Base-by-base conservation (phyloP, 352 stramenopile species). In the Aphanomyces stellatus region DNA sequence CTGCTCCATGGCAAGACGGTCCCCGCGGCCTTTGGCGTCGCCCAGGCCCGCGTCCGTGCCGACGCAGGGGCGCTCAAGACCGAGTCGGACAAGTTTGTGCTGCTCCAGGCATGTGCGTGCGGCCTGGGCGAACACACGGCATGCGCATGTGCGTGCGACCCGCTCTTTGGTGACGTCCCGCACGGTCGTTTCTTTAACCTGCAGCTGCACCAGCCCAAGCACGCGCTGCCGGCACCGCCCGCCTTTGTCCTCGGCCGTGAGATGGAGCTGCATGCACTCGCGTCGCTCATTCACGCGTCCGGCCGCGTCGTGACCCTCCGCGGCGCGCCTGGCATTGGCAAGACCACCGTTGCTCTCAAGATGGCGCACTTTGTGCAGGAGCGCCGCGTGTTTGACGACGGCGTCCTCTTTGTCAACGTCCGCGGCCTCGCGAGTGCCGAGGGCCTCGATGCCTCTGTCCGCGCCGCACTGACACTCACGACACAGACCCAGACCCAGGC, bases 221-320 rank as follows among this genome's bases (percentile, higher is more conserved):
- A 90, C 69, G 89, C 76, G n/a, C 70, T 91, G 15, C 83, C 81
- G 7, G 73, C 76, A 4, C 65, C 90, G 22, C 80, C 81, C 17
- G 77, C 88, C 59, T 83, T 82, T 17, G 88, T 91, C 62, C 80
- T 91, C 35, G 83, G 83, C 5, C 81, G 83, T 31, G 81, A 91
- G 19, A 79, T 88, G 11, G 83, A 91, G 35, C 70, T 91, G 13
- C 80, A 91, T 68, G 78, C 84, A 72, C 67, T 91, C 34, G 81
- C 78, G 11, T 75, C 76, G 40, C 66, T 90, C 6, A 73, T 88
- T 17, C 82, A 80, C 19, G 71, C 81, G 1, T 75, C 82, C 7
- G 49, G 49, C 19, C 77, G 83, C 2, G 77, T 91, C 48, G 81
- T 91, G 62, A 91, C 83, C 0, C 65, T 91, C 13, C 78, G 83